Evolutionary conservation across 371 early-diverging fungal genomes (phyloP).

Genomic region (Mucor irregularis): DNA sequence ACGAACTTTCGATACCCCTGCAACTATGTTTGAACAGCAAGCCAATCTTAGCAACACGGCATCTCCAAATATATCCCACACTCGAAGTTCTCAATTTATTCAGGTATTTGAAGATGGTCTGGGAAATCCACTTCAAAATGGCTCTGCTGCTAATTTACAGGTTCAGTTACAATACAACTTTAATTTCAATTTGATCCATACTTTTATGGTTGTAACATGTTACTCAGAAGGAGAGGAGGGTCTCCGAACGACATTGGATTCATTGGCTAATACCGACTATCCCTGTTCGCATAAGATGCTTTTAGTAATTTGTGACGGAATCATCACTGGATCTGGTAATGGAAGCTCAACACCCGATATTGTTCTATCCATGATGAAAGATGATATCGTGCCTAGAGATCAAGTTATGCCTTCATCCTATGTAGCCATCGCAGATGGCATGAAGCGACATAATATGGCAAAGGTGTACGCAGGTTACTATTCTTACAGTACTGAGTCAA

Average conservation of each 20-base stretch:
- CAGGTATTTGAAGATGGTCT: background rate
- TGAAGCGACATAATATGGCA: conserved; percentile 88
- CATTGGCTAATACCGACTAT: conserved; percentile 83
- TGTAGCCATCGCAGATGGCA: conserved; percentile 86
- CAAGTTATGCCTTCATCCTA: conserved; percentile 69
- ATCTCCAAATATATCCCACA: conserved; percentile 16
- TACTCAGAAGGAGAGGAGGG: conserved; percentile 88
- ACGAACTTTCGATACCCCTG: background rate
- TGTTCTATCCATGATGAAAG: conserved; percentile 74
- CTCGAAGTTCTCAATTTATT: conserved; percentile 12
- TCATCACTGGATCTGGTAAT: conserved; percentile 75
- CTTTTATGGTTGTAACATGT: conserved; percentile 70
- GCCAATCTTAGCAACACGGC: background rate
- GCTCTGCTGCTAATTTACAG: conserved; percentile 6
- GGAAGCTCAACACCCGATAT: conserved; percentile 69
- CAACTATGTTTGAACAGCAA: background rate
- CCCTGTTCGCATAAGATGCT: conserved; percentile 82
- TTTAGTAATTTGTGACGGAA: conserved; percentile 81
- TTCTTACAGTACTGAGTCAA: conserved; percentile 46
- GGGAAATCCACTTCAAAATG: background rate
- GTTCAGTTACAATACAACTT: conserved; percentile 44
- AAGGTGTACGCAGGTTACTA: conserved; percentile 86
- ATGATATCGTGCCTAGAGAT: conserved; percentile 59
- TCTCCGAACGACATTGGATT: conserved; percentile 85
- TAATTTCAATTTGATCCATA: conserved; percentile 50